Conservation (phyloP, 2,329 filamentous ascomycete species). For the Colletotrichum cereale region DNA sequence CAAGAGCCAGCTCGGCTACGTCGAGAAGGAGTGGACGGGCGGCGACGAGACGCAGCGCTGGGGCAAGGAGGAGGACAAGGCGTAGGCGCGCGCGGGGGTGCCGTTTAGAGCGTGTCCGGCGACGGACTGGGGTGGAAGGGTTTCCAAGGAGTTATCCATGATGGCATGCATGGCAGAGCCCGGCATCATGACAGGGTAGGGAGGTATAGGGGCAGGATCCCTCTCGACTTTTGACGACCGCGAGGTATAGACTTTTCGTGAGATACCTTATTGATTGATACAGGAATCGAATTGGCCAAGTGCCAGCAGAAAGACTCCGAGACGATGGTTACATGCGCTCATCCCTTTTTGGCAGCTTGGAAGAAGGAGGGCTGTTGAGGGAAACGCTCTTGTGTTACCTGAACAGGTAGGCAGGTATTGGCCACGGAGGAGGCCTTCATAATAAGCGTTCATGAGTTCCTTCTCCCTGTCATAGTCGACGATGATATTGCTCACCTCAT, state of each 20-base stretch:
- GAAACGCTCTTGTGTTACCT: not conserved
- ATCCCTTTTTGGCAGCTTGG: not conserved
- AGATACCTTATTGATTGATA: constrained; percentile 7
- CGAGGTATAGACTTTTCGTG: constrained; percentile 1
- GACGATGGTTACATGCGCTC: not conserved
- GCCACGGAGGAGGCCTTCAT: not conserved
- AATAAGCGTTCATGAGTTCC: not conserved
- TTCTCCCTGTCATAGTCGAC: not conserved
- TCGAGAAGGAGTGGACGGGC: constrained; percentile 84
- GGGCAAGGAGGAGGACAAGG: constrained; percentile 67
- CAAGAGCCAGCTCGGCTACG: constrained; percentile 87
- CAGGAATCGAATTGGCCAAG: not conserved
- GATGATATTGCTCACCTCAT: not conserved
- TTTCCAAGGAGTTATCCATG: not conserved
- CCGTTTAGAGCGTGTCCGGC: constrained; percentile 30
- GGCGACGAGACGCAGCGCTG: constrained; percentile 89
- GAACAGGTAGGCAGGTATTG: not conserved
- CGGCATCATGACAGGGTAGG: not conserved
- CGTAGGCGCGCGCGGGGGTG: constrained; percentile 24
- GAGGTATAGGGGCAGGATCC: not conserved
- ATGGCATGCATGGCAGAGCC: not conserved
- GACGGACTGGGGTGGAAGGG: not conserved
- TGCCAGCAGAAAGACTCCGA: not conserved
- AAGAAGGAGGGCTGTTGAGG: not conserved
- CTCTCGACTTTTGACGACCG: not conserved